Percentiles rank a stretch among this genome's conserved stretches.
Conservation (phyloP, 306 rosid genomes). For the Malus domestica region ASM211411v1 NC_041799.1:4985501-4986000, state of each 20-base stretch:
- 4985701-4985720: neutral
- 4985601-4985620: too few species aligned
- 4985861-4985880: neutral
- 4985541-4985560: too few species aligned
- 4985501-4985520: neutral
- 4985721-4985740: neutral
- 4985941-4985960: neutral
- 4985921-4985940: neutral
- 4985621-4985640: too few species aligned
- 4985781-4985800: neutral
- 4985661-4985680: too few species aligned
- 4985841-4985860: neutral
- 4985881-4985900: neutral
- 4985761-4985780: neutral
- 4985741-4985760: too few species aligned
- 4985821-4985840: neutral
- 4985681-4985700: slow-evolving; percentile 22
- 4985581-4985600: too few species aligned
- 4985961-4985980: too few species aligned
- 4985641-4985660: too few species aligned
- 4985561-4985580: too few species aligned
- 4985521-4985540: too few species aligned
- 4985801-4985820: neutral
- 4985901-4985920: neutral
- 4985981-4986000: too few species aligned